Percentiles rank a stretch among this genome's conserved stretches.
Conservation (phyloP, 2,329 filamentous ascomycete species). For the Colletotrichum australisinense region DNA sequence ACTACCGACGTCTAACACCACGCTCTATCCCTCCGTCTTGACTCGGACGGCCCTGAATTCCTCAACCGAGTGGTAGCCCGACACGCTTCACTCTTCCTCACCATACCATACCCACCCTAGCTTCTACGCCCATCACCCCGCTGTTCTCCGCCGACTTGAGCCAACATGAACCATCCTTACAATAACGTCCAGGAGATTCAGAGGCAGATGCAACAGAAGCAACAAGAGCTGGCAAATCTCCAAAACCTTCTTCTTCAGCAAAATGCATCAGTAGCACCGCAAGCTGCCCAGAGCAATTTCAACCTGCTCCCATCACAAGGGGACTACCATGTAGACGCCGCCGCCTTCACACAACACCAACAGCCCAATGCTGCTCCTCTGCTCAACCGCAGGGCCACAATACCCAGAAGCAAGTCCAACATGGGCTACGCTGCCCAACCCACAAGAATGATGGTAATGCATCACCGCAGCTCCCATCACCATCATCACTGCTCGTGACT, state of each 20-base stretch:
- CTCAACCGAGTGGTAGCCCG: slow-evolving; percentile 1
- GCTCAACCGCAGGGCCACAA: slow-evolving; percentile 17
- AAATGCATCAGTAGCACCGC: slow-evolving; percentile 2
- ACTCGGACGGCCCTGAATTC: slow-evolving; percentile 9
- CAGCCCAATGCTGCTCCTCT: slow-evolving; percentile 22
- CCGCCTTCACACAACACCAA: slow-evolving; percentile 16
- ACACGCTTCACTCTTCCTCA: slow-evolving; percentile 12
- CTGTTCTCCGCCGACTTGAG: slow-evolving; percentile 15
- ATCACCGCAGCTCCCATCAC: not conserved
- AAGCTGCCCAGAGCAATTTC: slow-evolving; percentile 17
- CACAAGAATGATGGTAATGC: slow-evolving; percentile 32
- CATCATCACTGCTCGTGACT: not conserved
- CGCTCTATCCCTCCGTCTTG: not conserved
- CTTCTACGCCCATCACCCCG: slow-evolving; percentile 9
- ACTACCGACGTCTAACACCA: not conserved
- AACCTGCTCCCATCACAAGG: slow-evolving; percentile 17
- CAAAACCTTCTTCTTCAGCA: slow-evolving; percentile 24
- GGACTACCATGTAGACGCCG: slow-evolving; percentile 30
- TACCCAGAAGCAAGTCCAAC: slow-evolving; percentile 36
- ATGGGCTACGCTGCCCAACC: slow-evolving; percentile 28
- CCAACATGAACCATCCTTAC: slow-evolving; percentile 34
- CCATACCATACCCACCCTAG: slow-evolving; percentile 1
- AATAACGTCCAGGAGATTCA: slow-evolving; percentile 30
- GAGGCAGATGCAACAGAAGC: slow-evolving; percentile 32
- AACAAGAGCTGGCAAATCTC: slow-evolving; percentile 33